Conservation (phyloP, 108 stramenopile genomes). For the Skeletonema costatum region DNA sequence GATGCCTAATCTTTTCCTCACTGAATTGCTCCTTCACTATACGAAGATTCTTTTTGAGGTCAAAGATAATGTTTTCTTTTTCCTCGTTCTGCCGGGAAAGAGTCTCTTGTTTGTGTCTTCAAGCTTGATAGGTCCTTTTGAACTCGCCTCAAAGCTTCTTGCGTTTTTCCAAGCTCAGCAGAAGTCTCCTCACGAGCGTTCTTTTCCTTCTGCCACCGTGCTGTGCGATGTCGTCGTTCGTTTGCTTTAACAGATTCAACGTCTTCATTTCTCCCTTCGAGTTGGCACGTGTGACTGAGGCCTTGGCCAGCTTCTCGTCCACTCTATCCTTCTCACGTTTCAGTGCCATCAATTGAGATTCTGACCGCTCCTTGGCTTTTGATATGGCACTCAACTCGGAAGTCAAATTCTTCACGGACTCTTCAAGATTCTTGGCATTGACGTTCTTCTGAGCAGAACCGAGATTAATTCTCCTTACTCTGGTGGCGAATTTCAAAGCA, state of each 20-base stretch:
- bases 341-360: constrained; percentile 69
- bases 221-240: constrained; percentile 81
- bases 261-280: constrained; percentile 76
- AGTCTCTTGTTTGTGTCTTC: constrained; percentile 59
- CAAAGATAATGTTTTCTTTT: constrained; percentile 72
- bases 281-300: constrained; percentile 56
- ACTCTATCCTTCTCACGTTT: constrained; percentile 82
- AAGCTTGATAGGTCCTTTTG: constrained; percentile 57
- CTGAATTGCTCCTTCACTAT: constrained; percentile 63
- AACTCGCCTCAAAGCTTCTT: constrained; percentile 59
- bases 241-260: constrained; percentile 74
- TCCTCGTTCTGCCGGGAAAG: constrained; percentile 64
- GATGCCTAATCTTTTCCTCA: constrained; percentile 47
- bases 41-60: constrained; percentile 67
- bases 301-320: constrained; percentile 72
- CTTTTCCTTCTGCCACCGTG: constrained; percentile 91
- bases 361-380: constrained; percentile 81
- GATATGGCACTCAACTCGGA: constrained; percentile 76
- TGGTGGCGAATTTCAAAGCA: constrained; percentile 98
- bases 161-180: constrained; percentile 71
- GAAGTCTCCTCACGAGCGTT: constrained; percentile 67
- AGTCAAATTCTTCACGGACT: constrained; percentile 86
- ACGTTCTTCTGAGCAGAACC: constrained; percentile 89
- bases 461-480: constrained; percentile 89
- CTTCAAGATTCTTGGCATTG: constrained; percentile 87